Percentiles rank a stretch among this genome's conserved stretches.
phyloP scores from a whole-genome alignment of 352 stramenopile genomes.

The Phytophthora crassamura region DNA sequence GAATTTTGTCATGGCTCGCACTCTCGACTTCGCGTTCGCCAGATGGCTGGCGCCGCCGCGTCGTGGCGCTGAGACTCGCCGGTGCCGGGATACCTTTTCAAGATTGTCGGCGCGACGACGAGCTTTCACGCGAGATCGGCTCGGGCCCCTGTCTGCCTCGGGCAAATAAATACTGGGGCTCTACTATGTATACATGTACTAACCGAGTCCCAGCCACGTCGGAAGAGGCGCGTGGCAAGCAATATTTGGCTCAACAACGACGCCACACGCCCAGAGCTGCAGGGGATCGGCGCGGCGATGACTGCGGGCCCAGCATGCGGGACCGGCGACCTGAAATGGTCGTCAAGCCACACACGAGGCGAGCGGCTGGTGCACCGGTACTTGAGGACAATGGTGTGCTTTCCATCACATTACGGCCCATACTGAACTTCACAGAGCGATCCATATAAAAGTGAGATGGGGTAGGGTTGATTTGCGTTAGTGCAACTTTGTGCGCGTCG shows the following conservation, averaged over 20 bases:
- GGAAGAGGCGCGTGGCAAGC: conserved; percentile 30
- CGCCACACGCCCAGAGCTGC: conserved; percentile 21
- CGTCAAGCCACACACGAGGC: too few species aligned
- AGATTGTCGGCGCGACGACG: conserved; percentile 28
- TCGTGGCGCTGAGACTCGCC: conserved; percentile 24
- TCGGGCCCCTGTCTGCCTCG: conserved; percentile 11
- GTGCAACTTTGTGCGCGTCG: conserved; percentile 22
- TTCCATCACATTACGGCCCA: too few species aligned
- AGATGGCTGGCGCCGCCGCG: conserved; percentile 20
- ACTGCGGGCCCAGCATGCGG: conserved; percentile 7
- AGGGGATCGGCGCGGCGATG: conserved; percentile 15
- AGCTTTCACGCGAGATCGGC: conserved; percentile 21
- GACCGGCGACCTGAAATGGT: too few species aligned
- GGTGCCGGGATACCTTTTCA: conserved; percentile 15
- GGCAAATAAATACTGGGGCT: conserved; percentile 14
- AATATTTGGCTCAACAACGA: conserved; percentile 29
- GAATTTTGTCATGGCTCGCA: conserved; percentile 21
- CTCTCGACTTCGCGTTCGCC: conserved; percentile 14
- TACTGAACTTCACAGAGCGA: not conserved
- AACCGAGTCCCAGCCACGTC: conserved; percentile 4
- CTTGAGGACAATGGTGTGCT: too few species aligned
- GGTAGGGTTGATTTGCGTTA: conserved; percentile 12
- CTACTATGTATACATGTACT: too few species aligned
- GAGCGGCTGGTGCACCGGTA: too few species aligned
- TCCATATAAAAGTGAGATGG: conserved; percentile 20